Evolutionary conservation across 306 rosid genomes (phyloP), one percentile per base, ranked within the genome.

Genomic region (Quillaja saponaria): DNA sequence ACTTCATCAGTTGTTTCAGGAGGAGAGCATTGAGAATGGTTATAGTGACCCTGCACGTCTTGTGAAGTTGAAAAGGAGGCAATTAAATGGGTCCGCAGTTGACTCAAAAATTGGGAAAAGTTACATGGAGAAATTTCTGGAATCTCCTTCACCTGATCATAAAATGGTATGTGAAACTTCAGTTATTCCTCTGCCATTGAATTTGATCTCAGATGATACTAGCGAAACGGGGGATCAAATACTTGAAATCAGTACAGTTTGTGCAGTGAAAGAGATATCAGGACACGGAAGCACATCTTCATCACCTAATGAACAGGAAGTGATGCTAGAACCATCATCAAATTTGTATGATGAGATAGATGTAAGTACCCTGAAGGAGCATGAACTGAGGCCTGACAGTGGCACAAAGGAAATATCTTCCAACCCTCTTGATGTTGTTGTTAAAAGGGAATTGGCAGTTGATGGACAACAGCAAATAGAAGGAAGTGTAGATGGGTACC

Each of bases 11-110:
- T 78, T 94, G 76, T 76, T 94, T 63, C 78, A 84, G 76, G 90
- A 83, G 80, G 99, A 94, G 79, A 85, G 85, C 34, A 50, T 81
- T 76, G 91, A 81, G 80, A 87, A 84, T 80, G 80, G 83, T 80
- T 78, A 49, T 61, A 71, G 67, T 68, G 85, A 94, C 69, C 83
- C 99, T 68, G 86, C 88, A 51, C 82, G 84, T 50, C 83, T 77
- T 49, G 90, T 90, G 73, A 90, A 87, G 65, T 72, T 94, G 81
- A 94, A 70, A 83, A 85, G 63, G 72, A 85, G 85, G 47, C 95
- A 83, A 49, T 76, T 90, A 67, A 82, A 77, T 76, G 85, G 84
- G 72, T 72, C 80, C 47, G 76, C 69, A 50, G 58, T 78, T 67
- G 90, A 87, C 76, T 63, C 74, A 37, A 83, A 71, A 76, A 52